phyloP scores from a whole-genome alignment of 306 rosid genomes.

The apple (Malus domestica) region ASM211411v1 NC_041797.1:5785501-5786000 shows the following conservation, averaged over 20 bases:
- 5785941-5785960: conserved; percentile 23
- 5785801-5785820: not conserved
- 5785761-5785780: not conserved
- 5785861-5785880: not conserved
- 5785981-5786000: conserved; percentile 26
- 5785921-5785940: not conserved
- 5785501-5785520: not conserved
- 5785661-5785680: not conserved
- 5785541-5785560: not conserved
- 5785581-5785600: not conserved
- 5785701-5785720: not conserved
- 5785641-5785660: not conserved
- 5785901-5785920: not conserved
- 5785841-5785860: not conserved
- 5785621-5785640: not conserved
- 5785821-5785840: not conserved
- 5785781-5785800: not conserved
- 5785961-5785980: conserved; percentile 31
- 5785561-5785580: not conserved
- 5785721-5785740: not conserved
- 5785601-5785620: not conserved
- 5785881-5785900: not conserved
- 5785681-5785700: not conserved
- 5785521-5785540: not conserved
- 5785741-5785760: not conserved